Percentiles rank a stretch among this genome's conserved stretches.
These are phyloP conservation scores for Saccharum officinarum DNA, from an alignment of 176 grass and related monocot species.

Conservation along the genomic window DNA sequence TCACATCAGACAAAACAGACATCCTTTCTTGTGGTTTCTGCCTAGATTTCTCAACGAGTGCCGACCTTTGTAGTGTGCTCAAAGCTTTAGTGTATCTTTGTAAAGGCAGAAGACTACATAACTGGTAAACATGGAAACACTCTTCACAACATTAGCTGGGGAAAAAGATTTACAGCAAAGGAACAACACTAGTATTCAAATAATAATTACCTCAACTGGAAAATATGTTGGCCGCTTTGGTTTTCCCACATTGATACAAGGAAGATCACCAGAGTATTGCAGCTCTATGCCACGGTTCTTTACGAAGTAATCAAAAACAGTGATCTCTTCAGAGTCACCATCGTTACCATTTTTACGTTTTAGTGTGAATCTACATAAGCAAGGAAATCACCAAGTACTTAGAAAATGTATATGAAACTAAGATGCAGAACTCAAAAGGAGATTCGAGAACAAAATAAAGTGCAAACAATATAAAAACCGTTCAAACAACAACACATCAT, in stretches of 20 bases:
- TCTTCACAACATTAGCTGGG: slow-evolving; percentile 12
- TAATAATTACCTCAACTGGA: slow-evolving; percentile 57
- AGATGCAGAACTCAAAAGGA: not conserved
- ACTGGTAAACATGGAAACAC: slow-evolving; percentile 43
- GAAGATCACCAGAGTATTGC: slow-evolving; percentile 64
- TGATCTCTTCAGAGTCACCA: not conserved
- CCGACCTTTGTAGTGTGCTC: slow-evolving; percentile 63
- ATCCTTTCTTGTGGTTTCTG: slow-evolving; percentile 94
- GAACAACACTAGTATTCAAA: not conserved
- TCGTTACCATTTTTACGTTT: not conserved
- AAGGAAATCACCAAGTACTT: not conserved
- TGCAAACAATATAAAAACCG: not conserved
- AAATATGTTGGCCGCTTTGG: slow-evolving; percentile 79
- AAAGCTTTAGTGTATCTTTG: slow-evolving; percentile 86
- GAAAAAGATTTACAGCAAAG: not conserved
- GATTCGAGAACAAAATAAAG: not conserved
- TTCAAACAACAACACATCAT: not conserved
- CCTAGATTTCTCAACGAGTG: slow-evolving; percentile 89
- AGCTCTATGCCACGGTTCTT: slow-evolving; percentile 1
- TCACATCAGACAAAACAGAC: slow-evolving; percentile 61
- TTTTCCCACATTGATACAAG: slow-evolving; percentile 97
- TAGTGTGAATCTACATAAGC: slow-evolving; percentile 9
- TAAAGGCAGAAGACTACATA: slow-evolving; percentile 55
- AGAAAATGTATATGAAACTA: not conserved
- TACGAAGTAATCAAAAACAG: slow-evolving; percentile 18